phyloP scores from a whole-genome alignment of 1,284 basidiomycete genomes.

The Neonothopanus nambi region DNA sequence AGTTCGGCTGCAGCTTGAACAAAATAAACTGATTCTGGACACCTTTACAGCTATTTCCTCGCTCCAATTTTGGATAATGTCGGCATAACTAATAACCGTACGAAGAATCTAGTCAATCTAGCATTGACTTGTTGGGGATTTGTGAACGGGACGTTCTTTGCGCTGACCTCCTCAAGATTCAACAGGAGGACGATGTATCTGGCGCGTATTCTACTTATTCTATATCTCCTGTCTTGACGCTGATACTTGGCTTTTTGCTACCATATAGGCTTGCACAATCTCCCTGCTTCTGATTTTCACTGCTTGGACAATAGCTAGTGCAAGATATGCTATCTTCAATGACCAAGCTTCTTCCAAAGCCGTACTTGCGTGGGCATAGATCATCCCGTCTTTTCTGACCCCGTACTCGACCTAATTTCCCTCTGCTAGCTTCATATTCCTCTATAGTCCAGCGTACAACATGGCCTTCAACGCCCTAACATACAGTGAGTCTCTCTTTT shows the following conservation, averaged over 20 bases:
- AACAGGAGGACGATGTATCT: conserved; percentile 51
- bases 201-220: conserved; percentile 26
- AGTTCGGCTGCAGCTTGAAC: not conserved
- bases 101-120: conserved; percentile 56
- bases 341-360: conserved; percentile 47
- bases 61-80: conserved; percentile 46
- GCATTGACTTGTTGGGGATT: conserved; percentile 56
- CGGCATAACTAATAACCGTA: conserved; percentile 46
- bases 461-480: conserved; percentile 49
- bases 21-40: not conserved
- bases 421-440: conserved; percentile 48
- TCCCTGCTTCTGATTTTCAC: conserved; percentile 52
- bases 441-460: conserved; percentile 53
- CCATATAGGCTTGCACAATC: conserved; percentile 48
- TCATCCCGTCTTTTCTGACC: not conserved
- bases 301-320: conserved; percentile 54
- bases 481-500: conserved; percentile 36
- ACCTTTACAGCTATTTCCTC: conserved; percentile 46
- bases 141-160: conserved; percentile 50
- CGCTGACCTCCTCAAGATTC: conserved; percentile 47
- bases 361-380: conserved; percentile 43
- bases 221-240: too few species aligned
- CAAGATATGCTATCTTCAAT: conserved; percentile 41
- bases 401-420: conserved; percentile 6
- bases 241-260: too few species aligned